phyloP scores from a whole-genome alignment of 768 basidiomycete genomes.

The Tephrocybe sp. region DNA sequence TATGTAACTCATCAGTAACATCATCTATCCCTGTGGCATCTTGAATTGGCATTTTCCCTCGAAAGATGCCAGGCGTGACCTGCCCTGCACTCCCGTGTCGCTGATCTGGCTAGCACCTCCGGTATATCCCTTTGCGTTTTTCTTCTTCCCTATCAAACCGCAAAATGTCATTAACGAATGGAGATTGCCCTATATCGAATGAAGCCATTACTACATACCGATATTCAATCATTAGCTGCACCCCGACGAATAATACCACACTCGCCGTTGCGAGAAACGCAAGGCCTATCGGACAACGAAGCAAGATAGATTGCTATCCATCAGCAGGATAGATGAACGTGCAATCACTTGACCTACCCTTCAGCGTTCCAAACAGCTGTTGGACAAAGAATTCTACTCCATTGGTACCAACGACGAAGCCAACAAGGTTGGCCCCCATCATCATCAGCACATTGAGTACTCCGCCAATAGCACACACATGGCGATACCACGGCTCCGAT shows the following conservation, averaged over 20 bases:
- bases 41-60: neutral
- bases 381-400: slow-evolving; percentile 66
- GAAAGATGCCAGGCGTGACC: neutral
- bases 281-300: slow-evolving; percentile 43
- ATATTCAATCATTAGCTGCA: slow-evolving; percentile 96
- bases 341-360: slow-evolving; percentile 44
- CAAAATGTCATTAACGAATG: slow-evolving; percentile 6
- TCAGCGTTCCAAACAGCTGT: slow-evolving; percentile 59
- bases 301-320: neutral
- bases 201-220: slow-evolving; percentile 44
- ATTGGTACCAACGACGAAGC: slow-evolving; percentile 89
- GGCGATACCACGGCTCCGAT: slow-evolving; percentile 74
- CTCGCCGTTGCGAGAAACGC: slow-evolving; percentile 61
- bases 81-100: neutral
- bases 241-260: slow-evolving; percentile 71
- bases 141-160: slow-evolving; percentile 62
- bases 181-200: neutral
- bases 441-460: slow-evolving; percentile 84
- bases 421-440: slow-evolving; percentile 91
- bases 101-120: slow-evolving; percentile 34
- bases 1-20: neutral
- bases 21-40: neutral
- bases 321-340: neutral
- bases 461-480: slow-evolving; percentile 78
- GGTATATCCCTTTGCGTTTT: slow-evolving; percentile 56